Conservation (phyloP, 805 yeast species). For the Ogataea chonburiensis region DNA sequence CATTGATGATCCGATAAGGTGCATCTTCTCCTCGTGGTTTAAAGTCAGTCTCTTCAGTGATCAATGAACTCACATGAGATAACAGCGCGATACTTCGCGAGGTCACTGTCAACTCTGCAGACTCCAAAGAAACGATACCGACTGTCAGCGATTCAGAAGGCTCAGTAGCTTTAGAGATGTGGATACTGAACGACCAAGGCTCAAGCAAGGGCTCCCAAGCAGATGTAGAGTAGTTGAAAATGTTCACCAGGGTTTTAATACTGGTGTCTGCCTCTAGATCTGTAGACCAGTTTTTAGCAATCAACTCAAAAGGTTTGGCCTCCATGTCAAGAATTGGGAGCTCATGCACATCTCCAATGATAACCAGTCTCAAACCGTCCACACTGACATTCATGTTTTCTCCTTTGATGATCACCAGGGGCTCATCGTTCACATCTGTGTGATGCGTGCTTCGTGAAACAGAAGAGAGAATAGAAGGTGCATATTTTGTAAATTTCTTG, state of each 20-base stretch:
- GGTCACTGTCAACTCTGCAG: slow-evolving; percentile 79
- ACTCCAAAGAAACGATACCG: slow-evolving; percentile 70
- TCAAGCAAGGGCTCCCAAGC: slow-evolving; percentile 95
- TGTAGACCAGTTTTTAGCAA: slow-evolving; percentile 82
- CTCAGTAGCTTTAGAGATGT: slow-evolving; percentile 50
- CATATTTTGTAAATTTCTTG: slow-evolving; percentile 58
- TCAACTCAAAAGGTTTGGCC: slow-evolving; percentile 63
- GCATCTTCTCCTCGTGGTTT: slow-evolving; percentile 74
- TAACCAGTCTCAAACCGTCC: slow-evolving; percentile 75
- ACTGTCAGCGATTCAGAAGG: slow-evolving; percentile 52
- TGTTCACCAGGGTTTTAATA: slow-evolving; percentile 65
- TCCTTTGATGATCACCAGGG: slow-evolving; percentile 53
- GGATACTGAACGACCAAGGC: slow-evolving; percentile 77
- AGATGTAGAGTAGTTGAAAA: slow-evolving; percentile 85
- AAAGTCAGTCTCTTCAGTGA: slow-evolving; percentile 52
- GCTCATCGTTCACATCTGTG: slow-evolving; percentile 16
- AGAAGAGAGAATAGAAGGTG: slow-evolving; percentile 62
- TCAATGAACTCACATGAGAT: slow-evolving; percentile 62
- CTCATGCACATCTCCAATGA: slow-evolving; percentile 90
- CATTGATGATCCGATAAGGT: slow-evolving; percentile 78
- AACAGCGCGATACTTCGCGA: slow-evolving; percentile 76
- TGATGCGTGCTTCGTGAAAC: slow-evolving; percentile 38
- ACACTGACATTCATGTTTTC: slow-evolving; percentile 66
- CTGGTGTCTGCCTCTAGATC: slow-evolving; percentile 69
- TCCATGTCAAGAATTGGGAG: slow-evolving; percentile 81